phyloP scores from a whole-genome alignment of 1,284 basidiomycete species.

The Fomitiporia mediterranea region DNA sequence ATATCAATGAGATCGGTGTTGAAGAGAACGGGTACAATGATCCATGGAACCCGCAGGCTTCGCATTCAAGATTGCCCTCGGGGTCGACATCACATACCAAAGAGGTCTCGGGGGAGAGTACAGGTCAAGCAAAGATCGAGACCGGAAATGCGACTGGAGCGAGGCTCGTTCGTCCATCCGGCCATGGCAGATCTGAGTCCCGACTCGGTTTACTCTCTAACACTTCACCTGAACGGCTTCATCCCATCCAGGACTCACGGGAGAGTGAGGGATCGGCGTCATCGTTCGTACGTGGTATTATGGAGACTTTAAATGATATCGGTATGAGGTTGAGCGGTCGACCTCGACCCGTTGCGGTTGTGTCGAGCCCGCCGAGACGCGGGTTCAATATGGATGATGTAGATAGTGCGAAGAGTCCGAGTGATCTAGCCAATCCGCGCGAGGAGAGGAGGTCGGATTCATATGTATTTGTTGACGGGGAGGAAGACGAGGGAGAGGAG shows the following conservation, averaged over 20 bases:
- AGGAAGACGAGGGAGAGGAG: not conserved
- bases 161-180: not conserved
- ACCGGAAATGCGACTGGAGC: not conserved
- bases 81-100: not conserved
- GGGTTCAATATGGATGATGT: slow-evolving; percentile 19
- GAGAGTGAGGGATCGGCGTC: not conserved
- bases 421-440: not conserved
- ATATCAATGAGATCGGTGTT: not conserved
- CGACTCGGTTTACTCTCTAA: slow-evolving; percentile 1
- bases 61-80: not conserved
- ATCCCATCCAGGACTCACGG: slow-evolving; percentile 12
- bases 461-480: not conserved
- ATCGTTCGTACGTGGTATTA: not conserved
- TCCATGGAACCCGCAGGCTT: not conserved
- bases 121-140: not conserved
- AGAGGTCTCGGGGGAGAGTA: not conserved
- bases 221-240: not conserved
- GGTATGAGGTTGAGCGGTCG: not conserved
- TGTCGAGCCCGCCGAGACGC: slow-evolving; percentile 11
- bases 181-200: slow-evolving; percentile 6
- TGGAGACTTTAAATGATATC: not conserved
- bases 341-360: slow-evolving; percentile 8
- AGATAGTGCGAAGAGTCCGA: slow-evolving; percentile 15
- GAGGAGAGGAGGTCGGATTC: not conserved
- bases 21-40: not conserved